Percentiles rank a stretch among this genome's conserved stretches.
Evolutionary conservation across 1,284 basidiomycete genomes (phyloP).

Genomic region (Austropuccinia psidii): DNA sequence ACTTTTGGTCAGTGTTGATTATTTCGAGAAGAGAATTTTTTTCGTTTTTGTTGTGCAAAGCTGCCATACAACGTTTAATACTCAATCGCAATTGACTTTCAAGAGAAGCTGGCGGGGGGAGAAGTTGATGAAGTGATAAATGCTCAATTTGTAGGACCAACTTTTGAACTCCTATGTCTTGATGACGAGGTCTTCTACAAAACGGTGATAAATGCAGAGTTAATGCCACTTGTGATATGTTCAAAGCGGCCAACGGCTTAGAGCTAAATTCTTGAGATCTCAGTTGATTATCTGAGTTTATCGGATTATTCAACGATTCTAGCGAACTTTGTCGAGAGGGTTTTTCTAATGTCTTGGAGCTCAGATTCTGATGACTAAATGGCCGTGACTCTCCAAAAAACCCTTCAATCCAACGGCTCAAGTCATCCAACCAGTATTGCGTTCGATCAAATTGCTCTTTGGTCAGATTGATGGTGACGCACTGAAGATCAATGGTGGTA

Average conservation of each 20-base stretch:
- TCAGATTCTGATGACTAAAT: neutral
- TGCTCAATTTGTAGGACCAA: neutral
- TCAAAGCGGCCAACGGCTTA: neutral
- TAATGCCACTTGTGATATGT: neutral
- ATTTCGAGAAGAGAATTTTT: neutral
- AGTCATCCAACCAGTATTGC: slow-evolving; percentile 36
- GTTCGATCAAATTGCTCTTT: slow-evolving; percentile 28
- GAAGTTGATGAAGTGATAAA: slow-evolving; percentile 3
- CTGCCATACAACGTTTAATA: neutral
- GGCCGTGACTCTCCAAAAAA: neutral
- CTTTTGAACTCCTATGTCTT: neutral
- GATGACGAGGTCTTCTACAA: neutral
- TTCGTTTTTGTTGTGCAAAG: neutral
- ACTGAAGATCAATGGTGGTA: neutral
- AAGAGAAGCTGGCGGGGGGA: neutral
- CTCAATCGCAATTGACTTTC: neutral
- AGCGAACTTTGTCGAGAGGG: neutral
- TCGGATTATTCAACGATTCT: neutral
- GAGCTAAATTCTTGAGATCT: neutral
- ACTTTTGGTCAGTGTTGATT: neutral
- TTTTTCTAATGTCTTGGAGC: too few relatives aligned
- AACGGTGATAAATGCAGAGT: neutral
- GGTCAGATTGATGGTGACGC: slow-evolving; percentile 12
- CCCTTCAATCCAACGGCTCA: slow-evolving; percentile 10
- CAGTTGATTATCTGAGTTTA: neutral